Conservation (phyloP, 2,329 filamentous ascomycete genomes). For the Talaromyces sp. region DNA sequence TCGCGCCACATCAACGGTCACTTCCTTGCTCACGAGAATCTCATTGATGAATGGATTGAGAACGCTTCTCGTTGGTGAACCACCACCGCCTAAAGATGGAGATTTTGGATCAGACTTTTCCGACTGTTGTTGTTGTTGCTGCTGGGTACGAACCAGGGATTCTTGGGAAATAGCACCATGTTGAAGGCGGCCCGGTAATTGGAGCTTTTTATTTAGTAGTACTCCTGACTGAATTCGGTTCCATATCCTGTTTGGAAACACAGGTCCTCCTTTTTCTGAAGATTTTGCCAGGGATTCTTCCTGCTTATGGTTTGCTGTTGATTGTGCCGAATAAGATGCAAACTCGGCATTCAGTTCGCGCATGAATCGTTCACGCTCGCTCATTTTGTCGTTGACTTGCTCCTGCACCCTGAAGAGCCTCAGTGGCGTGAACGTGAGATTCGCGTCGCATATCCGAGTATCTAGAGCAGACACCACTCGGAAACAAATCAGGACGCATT, state of each 20-base stretch:
- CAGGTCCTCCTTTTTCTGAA: neutral
- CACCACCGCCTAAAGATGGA: neutral
- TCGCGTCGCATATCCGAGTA: constrained; percentile 46
- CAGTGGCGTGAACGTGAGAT: constrained; percentile 57
- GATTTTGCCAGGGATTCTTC: neutral
- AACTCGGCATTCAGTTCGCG: constrained; percentile 12
- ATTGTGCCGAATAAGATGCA: constrained; percentile 13
- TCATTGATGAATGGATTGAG: constrained; percentile 3
- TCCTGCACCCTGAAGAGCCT: constrained; percentile 64
- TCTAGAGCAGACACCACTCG: constrained; percentile 60
- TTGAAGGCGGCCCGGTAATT: neutral
- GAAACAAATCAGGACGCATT: constrained; percentile 50
- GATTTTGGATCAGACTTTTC: neutral
- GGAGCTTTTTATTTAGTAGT: neutral
- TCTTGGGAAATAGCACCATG: constrained; percentile 7
- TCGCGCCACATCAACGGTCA: constrained; percentile 11
- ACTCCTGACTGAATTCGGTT: neutral
- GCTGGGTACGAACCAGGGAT: constrained; percentile 1
- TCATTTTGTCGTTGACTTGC: constrained; percentile 52
- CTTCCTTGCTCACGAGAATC: constrained; percentile 13
- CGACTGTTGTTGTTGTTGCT: neutral
- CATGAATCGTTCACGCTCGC: constrained; percentile 54
- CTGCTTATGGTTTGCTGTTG: neutral
- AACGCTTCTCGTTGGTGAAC: neutral
- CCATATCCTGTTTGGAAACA: neutral